Evolutionary conservation across 2,329 filamentous ascomycete genomes (phyloP).

Genomic region (Stachybotrys elegans): DNA sequence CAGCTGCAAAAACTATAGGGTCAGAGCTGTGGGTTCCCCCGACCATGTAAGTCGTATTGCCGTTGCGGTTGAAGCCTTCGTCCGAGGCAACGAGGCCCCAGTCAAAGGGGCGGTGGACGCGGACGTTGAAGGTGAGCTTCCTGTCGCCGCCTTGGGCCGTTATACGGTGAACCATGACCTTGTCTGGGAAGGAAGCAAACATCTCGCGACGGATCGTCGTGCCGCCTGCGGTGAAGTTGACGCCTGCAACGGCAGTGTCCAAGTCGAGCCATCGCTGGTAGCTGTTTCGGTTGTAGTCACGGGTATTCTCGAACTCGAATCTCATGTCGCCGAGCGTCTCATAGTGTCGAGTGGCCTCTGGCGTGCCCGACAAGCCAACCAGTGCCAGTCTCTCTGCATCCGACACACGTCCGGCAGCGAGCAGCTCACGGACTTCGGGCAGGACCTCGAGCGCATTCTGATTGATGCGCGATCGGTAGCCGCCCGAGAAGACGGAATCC

Average conservation of each 20-base stretch:
- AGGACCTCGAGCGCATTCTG: conserved; percentile 17
- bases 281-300: not conserved
- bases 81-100: conserved; percentile 3
- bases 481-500: conserved; percentile 43
- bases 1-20: conserved; percentile 2
- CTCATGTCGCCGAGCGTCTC: conserved; percentile 18
- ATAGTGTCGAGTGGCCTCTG: conserved; percentile 22
- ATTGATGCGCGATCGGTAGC: conserved; percentile 36
- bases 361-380: conserved; percentile 18
- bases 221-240: conserved; percentile 1
- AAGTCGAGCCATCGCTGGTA: conserved; percentile 2
- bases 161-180: conserved; percentile 2
- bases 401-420: conserved; percentile 15
- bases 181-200: conserved; percentile 3
- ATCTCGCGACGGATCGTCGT: conserved; percentile 2
- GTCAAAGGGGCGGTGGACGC: conserved; percentile 1
- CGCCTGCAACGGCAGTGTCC: conserved; percentile 1
- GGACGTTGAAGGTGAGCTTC: conserved; percentile 3
- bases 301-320: conserved; percentile 1
- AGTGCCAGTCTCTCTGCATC: conserved; percentile 17
- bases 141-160: not conserved
- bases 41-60: conserved; percentile 3
- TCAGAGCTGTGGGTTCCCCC: conserved; percentile 3
- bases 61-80: not conserved
- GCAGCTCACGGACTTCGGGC: conserved; percentile 13